Evolutionary conservation across 2,329 filamentous ascomycete species (phyloP), one percentile per base, ranked within the genome.

Genomic region (Pseudocercospora cruenta): DNA sequence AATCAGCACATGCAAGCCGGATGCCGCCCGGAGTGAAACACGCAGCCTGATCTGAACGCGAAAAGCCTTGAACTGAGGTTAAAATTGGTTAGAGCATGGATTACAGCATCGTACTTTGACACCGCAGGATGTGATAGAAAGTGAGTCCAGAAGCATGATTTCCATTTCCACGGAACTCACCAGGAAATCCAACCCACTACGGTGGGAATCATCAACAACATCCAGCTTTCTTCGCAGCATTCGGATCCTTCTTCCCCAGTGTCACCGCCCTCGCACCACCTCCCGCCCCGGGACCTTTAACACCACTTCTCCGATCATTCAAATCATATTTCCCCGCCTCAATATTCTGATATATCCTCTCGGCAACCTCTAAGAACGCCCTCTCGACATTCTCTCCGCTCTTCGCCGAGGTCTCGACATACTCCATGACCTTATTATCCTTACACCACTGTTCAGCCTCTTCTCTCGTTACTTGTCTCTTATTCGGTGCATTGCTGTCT

Each of bases 331-430:
- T 92, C 10, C 95, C 95, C 1, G 92, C 92, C 82, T 97, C 93
- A 69, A 99, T 97, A 75, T 98, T 98, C 78, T 94, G 89, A 77
- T 96, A 96, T 82, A 99, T 98, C 79, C 94, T 86, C 83, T 97
- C 93, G 21, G 95, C 93, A 14, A 98, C 94, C 75, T 95, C 89
- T 76, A 96, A 86, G 75, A 99, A 99, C 1, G 95, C 95, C 72
- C 89, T 87, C 79, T 99, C 95, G 39, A 99, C 95, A 59, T 93
- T 93, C 77, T 96, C 93, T 60, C 95, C 95, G 68, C 90, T 96
- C 84, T 98, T 99, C 58, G 95, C 95, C 71, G 90, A 94, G 45
- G 95, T 99, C 83, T 99, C 95, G 69, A 98, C 93, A 78, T 98
- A 98, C 77, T 94, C 89, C 76, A 97, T 87, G 26, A 98, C 90